Evolutionary conservation across 129 eudicot genomes (phyloP), one percentile per base, ranked within the genome.

Genomic region (Scalesia atractyloides): DNA sequence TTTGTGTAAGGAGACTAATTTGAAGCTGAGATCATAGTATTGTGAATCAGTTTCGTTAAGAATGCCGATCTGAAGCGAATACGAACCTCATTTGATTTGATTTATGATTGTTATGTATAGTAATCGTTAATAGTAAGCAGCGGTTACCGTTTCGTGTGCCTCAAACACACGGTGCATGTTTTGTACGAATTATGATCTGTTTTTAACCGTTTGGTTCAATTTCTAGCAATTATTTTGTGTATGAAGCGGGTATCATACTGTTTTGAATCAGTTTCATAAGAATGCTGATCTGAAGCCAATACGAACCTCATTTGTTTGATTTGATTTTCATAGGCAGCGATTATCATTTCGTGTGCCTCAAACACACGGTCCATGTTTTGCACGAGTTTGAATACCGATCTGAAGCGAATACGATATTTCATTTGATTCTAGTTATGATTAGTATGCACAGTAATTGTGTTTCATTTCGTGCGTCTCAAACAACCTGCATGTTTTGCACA

Each of bases 251-350:
- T 30, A 30, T 30, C 34, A 30, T 30, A 30, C 34, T 30, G 34
- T 30, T 30, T 30, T 30, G 34, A 30, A 30, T 30, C 4, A 30
- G 34, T 30, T 30, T 30, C 3, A 2, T 60, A 58, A 48, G 43
- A 51, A 56, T 37, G 64, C 65, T 70, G 70, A 73, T 73, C 78
- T 48, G 78, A 48, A 53, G 3, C 48, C n/a, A 13, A 5, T 60
- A 46, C 69, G 0, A 24, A 66, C 46, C 46, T 41, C 46, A 41
- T 8, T 9, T 41, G 46, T 39, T 7, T 39, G 44, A 39, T 6
- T 41, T 41, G 10, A 9, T 41, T 7, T 41, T 41, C 46, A 9
- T 41, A 41, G 8, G 46, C 46, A 41, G 46, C 10, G 12, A 2
- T 41, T 41, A 7, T 41, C 46, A 41, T 41, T 41, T 41, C 10